Conservation (phyloP, 805 yeast species). For the Pichia ethanolica region DNA sequence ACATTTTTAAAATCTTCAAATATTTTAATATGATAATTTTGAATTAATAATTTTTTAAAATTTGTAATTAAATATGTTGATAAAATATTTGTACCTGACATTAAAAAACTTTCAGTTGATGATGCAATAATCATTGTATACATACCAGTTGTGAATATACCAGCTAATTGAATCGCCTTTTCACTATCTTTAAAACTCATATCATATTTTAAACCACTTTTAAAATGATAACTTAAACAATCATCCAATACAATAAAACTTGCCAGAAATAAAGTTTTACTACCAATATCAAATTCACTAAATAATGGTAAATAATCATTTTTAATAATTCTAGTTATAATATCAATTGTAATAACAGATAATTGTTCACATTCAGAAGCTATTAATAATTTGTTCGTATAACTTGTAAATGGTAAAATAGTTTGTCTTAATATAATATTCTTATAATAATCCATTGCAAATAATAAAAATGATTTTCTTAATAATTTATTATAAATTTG, state of each 20-base stretch:
- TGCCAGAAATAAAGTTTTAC: not conserved
- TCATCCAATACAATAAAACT: conserved; percentile 6
- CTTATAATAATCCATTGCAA: not conserved
- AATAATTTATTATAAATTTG: too few species aligned
- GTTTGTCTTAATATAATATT: conserved; percentile 7
- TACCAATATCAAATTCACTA: not conserved
- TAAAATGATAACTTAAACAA: conserved; percentile 10
- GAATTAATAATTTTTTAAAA: conserved; percentile 2
- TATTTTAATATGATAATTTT: not conserved
- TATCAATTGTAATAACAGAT: not conserved
- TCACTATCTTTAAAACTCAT: conserved; percentile 2
- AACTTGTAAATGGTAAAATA: not conserved
- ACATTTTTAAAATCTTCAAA: conserved; percentile 6
- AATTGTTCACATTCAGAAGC: conserved; percentile 1
- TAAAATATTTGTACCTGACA: conserved; percentile 1
- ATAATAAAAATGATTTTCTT: not conserved
- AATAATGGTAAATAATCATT: conserved; percentile 6
- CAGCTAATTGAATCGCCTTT: conserved; percentile 5
- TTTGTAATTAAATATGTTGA: conserved; percentile 1
- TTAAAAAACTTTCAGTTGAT: not conserved
- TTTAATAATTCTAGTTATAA: conserved; percentile 5
- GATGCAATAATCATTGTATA: conserved; percentile 8
- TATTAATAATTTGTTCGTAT: conserved; percentile 1
- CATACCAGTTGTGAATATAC: conserved; percentile 10
- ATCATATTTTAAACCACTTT: conserved; percentile 5